phyloP scores from a whole-genome alignment of 2,329 filamentous ascomycete species.

The Sporothrix globosa region DNA sequence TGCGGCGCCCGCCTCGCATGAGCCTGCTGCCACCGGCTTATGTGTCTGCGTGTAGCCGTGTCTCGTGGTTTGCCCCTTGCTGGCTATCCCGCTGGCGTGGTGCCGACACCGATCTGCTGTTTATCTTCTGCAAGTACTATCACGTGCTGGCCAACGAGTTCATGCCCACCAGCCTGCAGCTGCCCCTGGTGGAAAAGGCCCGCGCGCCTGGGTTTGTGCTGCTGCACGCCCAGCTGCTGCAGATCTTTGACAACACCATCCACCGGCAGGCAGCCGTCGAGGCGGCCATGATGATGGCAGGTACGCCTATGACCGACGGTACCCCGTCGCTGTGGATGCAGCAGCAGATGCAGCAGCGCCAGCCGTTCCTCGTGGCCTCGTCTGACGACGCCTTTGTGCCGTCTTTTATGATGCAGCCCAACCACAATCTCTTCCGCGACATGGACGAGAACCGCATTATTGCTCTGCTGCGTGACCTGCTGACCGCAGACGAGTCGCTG shows the following conservation, averaged over 20 bases:
- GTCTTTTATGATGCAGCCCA: slow-evolving; percentile 55
- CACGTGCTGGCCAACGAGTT: slow-evolving; percentile 78
- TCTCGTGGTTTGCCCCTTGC: slow-evolving; percentile 76
- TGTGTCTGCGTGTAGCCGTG: slow-evolving; percentile 48
- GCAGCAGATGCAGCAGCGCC: slow-evolving; percentile 31
- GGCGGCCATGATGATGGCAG: slow-evolving; percentile 43
- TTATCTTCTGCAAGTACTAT: slow-evolving; percentile 88
- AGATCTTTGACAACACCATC: slow-evolving; percentile 79
- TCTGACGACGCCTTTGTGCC: slow-evolving; percentile 55
- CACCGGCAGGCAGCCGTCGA: slow-evolving; percentile 69
- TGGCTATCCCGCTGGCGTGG: slow-evolving; percentile 88
- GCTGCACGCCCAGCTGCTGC: slow-evolving; percentile 79
- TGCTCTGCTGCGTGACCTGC: slow-evolving; percentile 77
- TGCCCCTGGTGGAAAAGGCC: slow-evolving; percentile 59
- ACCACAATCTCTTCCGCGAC: slow-evolving; percentile 67
- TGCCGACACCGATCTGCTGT: slow-evolving; percentile 85
- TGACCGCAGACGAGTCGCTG: slow-evolving; percentile 57
- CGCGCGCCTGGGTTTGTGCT: slow-evolving; percentile 77
- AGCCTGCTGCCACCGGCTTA: slow-evolving; percentile 52
- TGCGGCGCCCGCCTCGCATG: slow-evolving; percentile 64
- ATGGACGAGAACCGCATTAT: slow-evolving; percentile 91
- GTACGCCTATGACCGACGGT: slow-evolving; percentile 44
- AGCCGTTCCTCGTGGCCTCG: slow-evolving; percentile 17
- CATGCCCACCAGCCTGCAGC: slow-evolving; percentile 54
- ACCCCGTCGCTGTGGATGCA: slow-evolving; percentile 27